phyloP scores from a whole-genome alignment of 495 filamentous ascomycete species.

The Neurospora discreta region DNA sequence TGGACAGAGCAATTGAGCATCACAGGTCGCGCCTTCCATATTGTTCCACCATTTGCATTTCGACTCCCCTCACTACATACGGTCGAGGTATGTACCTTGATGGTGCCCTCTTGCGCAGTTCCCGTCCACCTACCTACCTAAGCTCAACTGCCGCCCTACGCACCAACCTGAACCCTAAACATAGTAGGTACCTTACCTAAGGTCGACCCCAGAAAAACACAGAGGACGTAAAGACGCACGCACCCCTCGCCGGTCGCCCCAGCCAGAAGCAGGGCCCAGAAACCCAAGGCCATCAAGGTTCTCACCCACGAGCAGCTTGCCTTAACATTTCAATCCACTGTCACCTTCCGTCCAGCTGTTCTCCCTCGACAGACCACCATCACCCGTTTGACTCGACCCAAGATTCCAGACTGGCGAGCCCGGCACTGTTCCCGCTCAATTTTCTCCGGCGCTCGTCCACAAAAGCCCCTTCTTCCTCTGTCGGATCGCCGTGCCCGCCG shows the following conservation, averaged over 20 bases:
- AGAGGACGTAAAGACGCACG: neutral
- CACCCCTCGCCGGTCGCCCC: neutral
- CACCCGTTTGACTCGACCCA: neutral
- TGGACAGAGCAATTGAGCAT: neutral
- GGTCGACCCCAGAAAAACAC: neutral
- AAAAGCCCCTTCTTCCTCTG: neutral
- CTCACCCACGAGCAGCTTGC: conserved; percentile 6
- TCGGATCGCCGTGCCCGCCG: neutral
- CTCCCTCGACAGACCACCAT: neutral
- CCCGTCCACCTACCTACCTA: no score
- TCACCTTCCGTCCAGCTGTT: neutral
- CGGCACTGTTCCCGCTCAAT: neutral
- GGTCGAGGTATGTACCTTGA: neutral
- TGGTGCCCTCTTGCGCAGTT: neutral
- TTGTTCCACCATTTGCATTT: neutral
- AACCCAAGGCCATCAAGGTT: conserved; percentile 12
- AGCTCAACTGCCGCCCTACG: neutral
- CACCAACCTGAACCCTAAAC: neutral
- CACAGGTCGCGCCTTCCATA: neutral
- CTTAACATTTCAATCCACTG: neutral
- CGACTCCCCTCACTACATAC: neutral
- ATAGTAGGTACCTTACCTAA: neutral
- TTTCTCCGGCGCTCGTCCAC: neutral
- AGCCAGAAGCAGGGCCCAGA: neutral
- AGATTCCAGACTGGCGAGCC: neutral